phyloP scores from a whole-genome alignment of 441 rosid species.

The Brassica balearica region DNA sequence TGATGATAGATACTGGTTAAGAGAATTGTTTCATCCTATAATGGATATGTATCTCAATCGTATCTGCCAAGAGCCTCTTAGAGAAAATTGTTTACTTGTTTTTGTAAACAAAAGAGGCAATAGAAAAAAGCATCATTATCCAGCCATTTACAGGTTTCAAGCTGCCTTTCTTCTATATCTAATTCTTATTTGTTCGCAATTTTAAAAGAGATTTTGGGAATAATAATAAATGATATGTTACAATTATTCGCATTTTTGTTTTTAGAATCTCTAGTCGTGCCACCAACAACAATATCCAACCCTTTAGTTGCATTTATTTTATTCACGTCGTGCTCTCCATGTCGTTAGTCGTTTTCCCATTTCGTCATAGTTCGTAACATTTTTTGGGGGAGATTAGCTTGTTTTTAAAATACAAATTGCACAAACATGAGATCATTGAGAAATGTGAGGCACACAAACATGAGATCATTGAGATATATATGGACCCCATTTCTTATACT shows the following conservation, averaged over 20 bases:
- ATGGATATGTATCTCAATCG: constrained; percentile 30
- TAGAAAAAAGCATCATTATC: neutral
- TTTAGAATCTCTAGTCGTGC: constrained; percentile 38
- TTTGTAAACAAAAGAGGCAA: constrained; percentile 6
- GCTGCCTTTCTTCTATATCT: constrained; percentile 18
- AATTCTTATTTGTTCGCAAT: constrained; percentile 11
- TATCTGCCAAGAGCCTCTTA: constrained; percentile 14
- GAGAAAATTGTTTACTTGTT: constrained; percentile 31
- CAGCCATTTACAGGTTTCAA: constrained; percentile 27
- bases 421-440: no score
- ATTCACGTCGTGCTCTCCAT: constrained; percentile 44
- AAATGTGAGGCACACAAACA: no score
- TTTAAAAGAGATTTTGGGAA: constrained; percentile 19
- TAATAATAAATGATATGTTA: constrained; percentile 4
- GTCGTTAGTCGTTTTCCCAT: constrained; percentile 18
- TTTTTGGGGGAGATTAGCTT: neutral
- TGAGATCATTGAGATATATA: no score
- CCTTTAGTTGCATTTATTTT: constrained; percentile 10
- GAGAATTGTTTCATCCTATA: neutral
- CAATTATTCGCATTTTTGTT: constrained; percentile 20
- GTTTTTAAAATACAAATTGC: neutral
- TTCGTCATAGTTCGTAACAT: constrained; percentile 2
- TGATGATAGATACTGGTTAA: neutral
- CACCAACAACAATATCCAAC: constrained; percentile 38
- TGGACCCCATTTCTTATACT: no score